Evolutionary conservation across 2,329 filamentous ascomycete genomes (phyloP).

Genomic region (Orbilia brochopaga): DNA sequence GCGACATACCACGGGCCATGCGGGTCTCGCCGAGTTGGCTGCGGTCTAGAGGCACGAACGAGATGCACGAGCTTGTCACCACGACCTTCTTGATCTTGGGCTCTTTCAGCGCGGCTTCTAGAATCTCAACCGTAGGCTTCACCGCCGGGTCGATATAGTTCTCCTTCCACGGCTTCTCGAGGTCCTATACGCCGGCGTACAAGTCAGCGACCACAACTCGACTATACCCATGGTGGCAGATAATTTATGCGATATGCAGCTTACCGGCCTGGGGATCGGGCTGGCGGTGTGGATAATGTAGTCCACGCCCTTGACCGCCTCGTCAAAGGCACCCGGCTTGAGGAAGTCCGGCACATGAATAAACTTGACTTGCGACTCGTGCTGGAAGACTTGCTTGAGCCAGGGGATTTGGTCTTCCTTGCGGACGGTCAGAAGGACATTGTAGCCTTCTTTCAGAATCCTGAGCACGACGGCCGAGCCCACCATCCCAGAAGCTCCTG

Average conservation of each 20-base stretch:
- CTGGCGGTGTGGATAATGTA: slow-evolving; percentile 44
- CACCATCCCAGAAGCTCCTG: slow-evolving; percentile 60
- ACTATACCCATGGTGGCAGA: neutral
- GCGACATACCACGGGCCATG: slow-evolving; percentile 18
- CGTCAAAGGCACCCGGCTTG: slow-evolving; percentile 71
- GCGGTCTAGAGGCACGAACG: slow-evolving; percentile 35
- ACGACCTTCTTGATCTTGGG: slow-evolving; percentile 73
- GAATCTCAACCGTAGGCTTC: slow-evolving; percentile 22
- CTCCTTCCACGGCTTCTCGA: slow-evolving; percentile 19
- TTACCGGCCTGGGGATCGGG: slow-evolving; percentile 40
- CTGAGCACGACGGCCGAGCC: slow-evolving; percentile 64
- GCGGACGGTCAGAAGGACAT: slow-evolving; percentile 61
- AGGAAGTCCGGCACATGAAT: slow-evolving; percentile 75
- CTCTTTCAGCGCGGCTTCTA: slow-evolving; percentile 46
- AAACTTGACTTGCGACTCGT: slow-evolving; percentile 33
- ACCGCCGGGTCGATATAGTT: slow-evolving; percentile 43
- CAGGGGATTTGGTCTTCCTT: slow-evolving; percentile 55
- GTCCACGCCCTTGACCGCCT: slow-evolving; percentile 58
- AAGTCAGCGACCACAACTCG: neutral
- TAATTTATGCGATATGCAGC: neutral
- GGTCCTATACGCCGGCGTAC: neutral
- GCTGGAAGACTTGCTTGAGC: slow-evolving; percentile 40
- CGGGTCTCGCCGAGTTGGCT: slow-evolving; percentile 33
- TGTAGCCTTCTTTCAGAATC: slow-evolving; percentile 60
- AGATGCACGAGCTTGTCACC: slow-evolving; percentile 62